Conservation (phyloP, 1,284 basidiomycete genomes). For the Trichosporon faecale region DNA sequence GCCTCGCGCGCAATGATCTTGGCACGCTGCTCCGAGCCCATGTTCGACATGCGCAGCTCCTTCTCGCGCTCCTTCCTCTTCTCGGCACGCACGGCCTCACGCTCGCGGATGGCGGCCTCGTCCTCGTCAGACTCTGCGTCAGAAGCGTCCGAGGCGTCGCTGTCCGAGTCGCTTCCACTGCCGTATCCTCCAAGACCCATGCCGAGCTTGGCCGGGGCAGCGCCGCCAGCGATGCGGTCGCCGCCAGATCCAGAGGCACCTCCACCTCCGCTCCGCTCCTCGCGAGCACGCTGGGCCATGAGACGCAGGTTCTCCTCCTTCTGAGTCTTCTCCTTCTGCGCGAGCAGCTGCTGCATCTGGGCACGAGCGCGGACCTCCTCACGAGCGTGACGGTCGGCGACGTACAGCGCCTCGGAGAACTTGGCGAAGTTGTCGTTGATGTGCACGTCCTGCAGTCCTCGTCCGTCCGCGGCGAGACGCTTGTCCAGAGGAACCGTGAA, state of each 20-base stretch:
- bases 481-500: slow-evolving; percentile 99
- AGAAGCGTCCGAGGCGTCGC: slow-evolving; percentile 5
- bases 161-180: slow-evolving; percentile 46
- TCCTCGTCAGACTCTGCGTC: slow-evolving; percentile 58
- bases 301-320: slow-evolving; percentile 95
- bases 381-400: slow-evolving; percentile 96
- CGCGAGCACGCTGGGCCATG: slow-evolving; percentile 89
- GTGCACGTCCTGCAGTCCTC: slow-evolving; percentile 94
- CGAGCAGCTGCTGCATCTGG: slow-evolving; percentile 96
- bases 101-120: slow-evolving; percentile 76
- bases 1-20: slow-evolving; percentile 89
- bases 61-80: slow-evolving; percentile 91
- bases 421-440: slow-evolving; percentile 99
- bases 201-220: slow-evolving; percentile 25
- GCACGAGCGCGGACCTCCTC: slow-evolving; percentile 95
- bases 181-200: slow-evolving; percentile 83
- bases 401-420: slow-evolving; percentile 91
- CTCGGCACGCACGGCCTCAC: slow-evolving; percentile 87
- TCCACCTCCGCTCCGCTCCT: slow-evolving; percentile 81
- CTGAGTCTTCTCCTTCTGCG: slow-evolving; percentile 93
- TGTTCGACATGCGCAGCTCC: slow-evolving; percentile 98
- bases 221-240: slow-evolving; percentile 45
- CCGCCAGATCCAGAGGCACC: slow-evolving; percentile 27
- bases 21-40: slow-evolving; percentile 94
- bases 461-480: slow-evolving; percentile 93